A percentile compares a stretch with the other conserved stretches of the same genome.
Conservation (phyloP, 148 eudicot genomes). For the Amaranthus cruentus region DNA sequence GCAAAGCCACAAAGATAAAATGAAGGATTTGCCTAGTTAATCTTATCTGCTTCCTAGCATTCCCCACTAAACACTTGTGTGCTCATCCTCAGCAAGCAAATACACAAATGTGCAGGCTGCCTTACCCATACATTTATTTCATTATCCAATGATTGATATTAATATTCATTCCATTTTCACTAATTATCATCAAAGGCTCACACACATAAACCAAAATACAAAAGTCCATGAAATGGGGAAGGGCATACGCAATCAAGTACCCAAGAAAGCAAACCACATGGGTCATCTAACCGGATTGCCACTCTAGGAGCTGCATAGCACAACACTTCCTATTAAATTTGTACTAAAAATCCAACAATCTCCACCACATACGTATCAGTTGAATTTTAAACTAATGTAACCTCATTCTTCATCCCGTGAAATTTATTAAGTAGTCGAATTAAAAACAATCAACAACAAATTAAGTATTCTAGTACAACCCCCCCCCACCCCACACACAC, state of each 20-base stretch:
- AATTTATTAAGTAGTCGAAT: neutral
- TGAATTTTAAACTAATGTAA: neutral
- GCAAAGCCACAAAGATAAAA: neutral
- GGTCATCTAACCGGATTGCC: neutral
- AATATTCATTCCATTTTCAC: neutral
- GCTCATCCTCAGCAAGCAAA: neutral
- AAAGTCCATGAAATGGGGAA: neutral
- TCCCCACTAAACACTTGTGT: neutral
- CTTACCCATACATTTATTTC: no score
- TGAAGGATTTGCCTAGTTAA: neutral
- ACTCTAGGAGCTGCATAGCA: neutral
- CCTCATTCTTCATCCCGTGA: neutral
- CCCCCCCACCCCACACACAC: no score
- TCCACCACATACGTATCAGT: no score
- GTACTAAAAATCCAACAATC: no score
- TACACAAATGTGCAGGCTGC: no score
- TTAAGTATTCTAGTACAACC: neutral
- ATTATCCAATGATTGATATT: no score
- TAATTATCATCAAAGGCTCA: neutral
- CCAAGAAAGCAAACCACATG: neutral
- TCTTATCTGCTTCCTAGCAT: neutral
- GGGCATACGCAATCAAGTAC: neutral
- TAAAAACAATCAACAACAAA: neutral
- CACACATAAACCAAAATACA: neutral
- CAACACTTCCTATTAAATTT: neutral